Conservation (phyloP, 805 yeast genomes). For the Tetrapisispora fleetii region DNA sequence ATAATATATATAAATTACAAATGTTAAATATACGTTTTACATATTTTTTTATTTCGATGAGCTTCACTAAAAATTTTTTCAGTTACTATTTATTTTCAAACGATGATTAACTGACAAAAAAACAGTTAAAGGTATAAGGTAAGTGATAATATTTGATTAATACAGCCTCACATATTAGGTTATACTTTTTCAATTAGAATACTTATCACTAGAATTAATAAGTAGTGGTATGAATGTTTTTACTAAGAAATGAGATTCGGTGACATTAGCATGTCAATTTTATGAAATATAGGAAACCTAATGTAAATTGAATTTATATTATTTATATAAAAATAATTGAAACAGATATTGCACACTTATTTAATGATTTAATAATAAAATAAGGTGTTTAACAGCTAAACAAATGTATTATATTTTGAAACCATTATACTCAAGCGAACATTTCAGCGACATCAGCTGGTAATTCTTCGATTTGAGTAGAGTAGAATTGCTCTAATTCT, state of each 20-base stretch:
- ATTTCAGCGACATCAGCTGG: conserved; percentile 61
- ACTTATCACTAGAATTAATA: not conserved
- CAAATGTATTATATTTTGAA: conserved; percentile 2
- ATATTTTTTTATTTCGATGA: not conserved
- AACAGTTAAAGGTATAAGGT: no score
- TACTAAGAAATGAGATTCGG: no score
- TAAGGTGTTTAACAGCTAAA: conserved; percentile 1
- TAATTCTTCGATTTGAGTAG: conserved; percentile 66
- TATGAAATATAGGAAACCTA: not conserved
- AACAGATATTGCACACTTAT: conserved; percentile 2
- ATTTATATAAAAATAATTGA: not conserved
- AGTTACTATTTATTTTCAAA: no score
- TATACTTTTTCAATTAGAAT: no score
- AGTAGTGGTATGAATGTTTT: no score
- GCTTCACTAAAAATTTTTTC: not conserved
- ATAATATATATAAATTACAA: not conserved
- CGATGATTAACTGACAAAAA: no score
- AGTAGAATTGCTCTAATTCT: conserved; percentile 66
- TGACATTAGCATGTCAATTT: no score
- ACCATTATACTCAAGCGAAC: conserved; percentile 13
- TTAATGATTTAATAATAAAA: not conserved
- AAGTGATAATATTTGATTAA: not conserved
- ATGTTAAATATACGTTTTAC: not conserved
- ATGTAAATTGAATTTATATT: not conserved
- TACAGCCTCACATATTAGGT: no score